A percentile compares a stretch with the other conserved stretches of the same genome.
Conservation (phyloP, 768 basidiomycete genomes). For the Pholiota molesta region DNA sequence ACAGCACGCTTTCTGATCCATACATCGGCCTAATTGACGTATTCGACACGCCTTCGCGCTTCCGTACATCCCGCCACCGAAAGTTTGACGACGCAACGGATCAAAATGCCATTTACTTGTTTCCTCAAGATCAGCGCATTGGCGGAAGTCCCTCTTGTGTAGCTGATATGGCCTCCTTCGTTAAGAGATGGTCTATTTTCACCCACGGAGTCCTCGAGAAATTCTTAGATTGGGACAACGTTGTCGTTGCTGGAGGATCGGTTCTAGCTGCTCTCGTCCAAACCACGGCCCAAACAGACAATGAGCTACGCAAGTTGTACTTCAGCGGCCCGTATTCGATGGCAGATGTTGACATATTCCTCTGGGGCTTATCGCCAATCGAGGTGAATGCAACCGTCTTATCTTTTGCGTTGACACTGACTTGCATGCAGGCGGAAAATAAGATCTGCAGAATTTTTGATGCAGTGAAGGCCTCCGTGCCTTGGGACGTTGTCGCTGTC, state of each 20-base stretch:
- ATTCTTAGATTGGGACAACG: conserved; percentile 40
- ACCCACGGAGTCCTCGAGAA: conserved; percentile 47
- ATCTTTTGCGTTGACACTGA: neutral
- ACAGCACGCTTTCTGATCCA: neutral
- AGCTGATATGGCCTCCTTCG: neutral
- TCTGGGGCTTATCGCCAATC: conserved; percentile 45
- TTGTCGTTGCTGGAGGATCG: conserved; percentile 48
- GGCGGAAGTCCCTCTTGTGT: neutral
- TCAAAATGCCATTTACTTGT: neutral
- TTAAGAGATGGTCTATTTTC: conserved; percentile 42
- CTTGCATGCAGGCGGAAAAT: conserved; percentile 35
- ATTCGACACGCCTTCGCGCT: neutral
- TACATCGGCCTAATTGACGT: neutral
- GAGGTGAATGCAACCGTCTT: conserved; percentile 28
- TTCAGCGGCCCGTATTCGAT: conserved; percentile 43
- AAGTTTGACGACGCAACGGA: neutral
- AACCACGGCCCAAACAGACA: conserved; percentile 30
- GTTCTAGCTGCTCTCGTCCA: conserved; percentile 28
- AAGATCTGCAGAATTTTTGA: conserved; percentile 49
- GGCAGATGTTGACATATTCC: conserved; percentile 50
- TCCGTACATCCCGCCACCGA: neutral
- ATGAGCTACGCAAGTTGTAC: conserved; percentile 32
- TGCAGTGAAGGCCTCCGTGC: conserved; percentile 48
- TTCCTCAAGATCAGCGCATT: neutral
- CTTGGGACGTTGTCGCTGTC: too few relatives aligned